phyloP scores from a whole-genome alignment of 352 stramenopile genomes.

The Pythium biforme region DNA sequence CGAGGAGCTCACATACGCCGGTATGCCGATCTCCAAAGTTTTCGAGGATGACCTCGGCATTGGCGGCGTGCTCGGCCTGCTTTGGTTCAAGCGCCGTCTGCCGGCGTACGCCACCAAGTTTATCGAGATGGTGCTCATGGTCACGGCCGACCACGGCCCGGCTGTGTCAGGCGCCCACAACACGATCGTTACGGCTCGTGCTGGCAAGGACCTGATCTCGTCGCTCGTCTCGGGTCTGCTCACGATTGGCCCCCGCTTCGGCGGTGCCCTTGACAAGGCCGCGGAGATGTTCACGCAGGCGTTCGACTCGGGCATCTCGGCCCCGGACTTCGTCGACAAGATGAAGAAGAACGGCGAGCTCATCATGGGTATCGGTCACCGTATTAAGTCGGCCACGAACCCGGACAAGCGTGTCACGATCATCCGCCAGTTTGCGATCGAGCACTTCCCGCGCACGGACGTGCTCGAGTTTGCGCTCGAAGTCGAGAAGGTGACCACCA shows the following conservation, averaged over 20 bases:
- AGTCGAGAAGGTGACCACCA: constrained; percentile 96
- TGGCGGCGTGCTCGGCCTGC: constrained; percentile 92
- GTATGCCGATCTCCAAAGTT: constrained; percentile 95
- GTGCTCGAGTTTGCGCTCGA: constrained; percentile 95
- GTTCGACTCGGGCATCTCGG: constrained; percentile 86
- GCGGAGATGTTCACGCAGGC: constrained; percentile 92
- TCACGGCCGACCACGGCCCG: constrained; percentile 96
- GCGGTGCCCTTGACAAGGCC: constrained; percentile 94
- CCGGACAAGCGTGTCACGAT: constrained; percentile 96
- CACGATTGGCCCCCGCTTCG: constrained; percentile 96
- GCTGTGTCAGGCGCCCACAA: constrained; percentile 96
- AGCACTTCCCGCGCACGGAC: constrained; percentile 93
- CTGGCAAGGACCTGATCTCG: constrained; percentile 97
- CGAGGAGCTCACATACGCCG: constrained; percentile 94
- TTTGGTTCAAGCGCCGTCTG: constrained; percentile 95
- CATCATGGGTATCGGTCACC: constrained; percentile 97
- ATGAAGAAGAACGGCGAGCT: constrained; percentile 95
- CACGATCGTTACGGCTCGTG: constrained; percentile 93
- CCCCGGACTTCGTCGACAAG: constrained; percentile 91
- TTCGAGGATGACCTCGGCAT: constrained; percentile 94
- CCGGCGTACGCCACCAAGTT: constrained; percentile 92
- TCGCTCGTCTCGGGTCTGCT: constrained; percentile 95
- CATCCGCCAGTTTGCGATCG: constrained; percentile 94
- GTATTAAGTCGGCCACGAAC: constrained; percentile 95
- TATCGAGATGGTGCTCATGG: constrained; percentile 98